Evolutionary conservation across 352 stramenopile genomes (phyloP), one percentile per base, ranked within the genome.

Genomic region (Phytophthora quininea): DNA sequence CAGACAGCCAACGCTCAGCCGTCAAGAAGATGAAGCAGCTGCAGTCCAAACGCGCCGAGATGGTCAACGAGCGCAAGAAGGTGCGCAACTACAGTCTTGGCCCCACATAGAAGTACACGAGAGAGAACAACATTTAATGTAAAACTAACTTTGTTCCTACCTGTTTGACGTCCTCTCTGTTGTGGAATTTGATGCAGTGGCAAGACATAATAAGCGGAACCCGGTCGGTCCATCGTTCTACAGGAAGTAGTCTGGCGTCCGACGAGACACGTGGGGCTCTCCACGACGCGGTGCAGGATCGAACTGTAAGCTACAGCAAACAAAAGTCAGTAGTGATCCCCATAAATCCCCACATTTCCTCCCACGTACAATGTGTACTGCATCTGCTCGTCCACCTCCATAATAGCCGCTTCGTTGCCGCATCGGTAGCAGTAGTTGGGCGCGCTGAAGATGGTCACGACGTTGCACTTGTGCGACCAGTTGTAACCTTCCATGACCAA

Each of bases 391-490:
- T 98, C 93, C 56, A 98, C 91, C 66, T 98, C 95, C 90, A 98
- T 97, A 76, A 99, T 99, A 10, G 98, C 98, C 4, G 97, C 97
- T 54, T 99, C 90, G 76, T 99, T 99, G 29, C 97, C 97, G 73
- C 97, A 99, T 50, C 97, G 89, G 81, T 99, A 99, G 81, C 98
- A 99, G 79, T 99, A 99, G 81, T 99, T 99, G 14, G 97, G 97
- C 43, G 97, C 97, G 37, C 90, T 98, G 79, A 99, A 99, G 60
- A 99, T 98, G 30, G 98, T 99, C 19, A 99, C 97, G 38, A 99
- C 96, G 59, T 97, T 98, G 79, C 89, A 93, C 57, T 98, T 97
- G 73, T 99, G 97, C 19, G 90, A 95, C 92, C 92, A 98, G 63
- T 99, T 73, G 62, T 70, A 74, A 58, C 84, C 80, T 46, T 97